phyloP scores from a whole-genome alignment of 805 yeast genomes.

The Ogataea ganodermae region DNA sequence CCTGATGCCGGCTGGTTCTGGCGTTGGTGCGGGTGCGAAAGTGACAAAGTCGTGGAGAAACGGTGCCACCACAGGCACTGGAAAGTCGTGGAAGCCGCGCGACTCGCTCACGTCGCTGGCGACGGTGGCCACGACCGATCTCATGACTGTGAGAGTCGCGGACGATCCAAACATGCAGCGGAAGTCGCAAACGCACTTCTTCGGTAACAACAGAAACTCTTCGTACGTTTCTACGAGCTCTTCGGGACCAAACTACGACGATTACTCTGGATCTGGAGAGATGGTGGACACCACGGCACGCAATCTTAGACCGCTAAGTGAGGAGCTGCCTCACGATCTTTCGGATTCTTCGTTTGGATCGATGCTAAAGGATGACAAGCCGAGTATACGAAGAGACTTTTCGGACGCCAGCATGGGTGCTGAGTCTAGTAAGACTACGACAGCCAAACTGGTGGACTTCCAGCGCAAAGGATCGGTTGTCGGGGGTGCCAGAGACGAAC shows the following conservation, averaged over 20 bases:
- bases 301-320: constrained; percentile 16
- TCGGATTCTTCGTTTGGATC: constrained; percentile 9
- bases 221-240: constrained; percentile 17
- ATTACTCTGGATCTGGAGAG: constrained; percentile 16
- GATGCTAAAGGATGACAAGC: constrained; percentile 3
- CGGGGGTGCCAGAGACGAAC: constrained; percentile 31
- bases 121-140: constrained; percentile 83
- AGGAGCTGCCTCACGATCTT: constrained; percentile 17
- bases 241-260: constrained; percentile 19
- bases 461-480: constrained; percentile 46
- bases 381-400: constrained; percentile 10
- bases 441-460: constrained; percentile 49
- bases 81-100: constrained; percentile 48
- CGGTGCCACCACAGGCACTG: constrained; percentile 34
- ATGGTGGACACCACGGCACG: constrained; percentile 15
- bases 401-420: constrained; percentile 16
- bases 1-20: constrained; percentile 28
- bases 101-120: constrained; percentile 72
- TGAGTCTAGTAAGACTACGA: constrained; percentile 12
- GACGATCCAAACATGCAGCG: constrained; percentile 53
- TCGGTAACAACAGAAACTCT: constrained; percentile 39
- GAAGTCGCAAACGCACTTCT: constrained; percentile 34
- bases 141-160: constrained; percentile 75
- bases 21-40: constrained; percentile 8
- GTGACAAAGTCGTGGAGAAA: constrained; percentile 64